Evolutionary conservation across 1,284 basidiomycete species (phyloP).

Genomic region (Porogramme epimiltina): DNA sequence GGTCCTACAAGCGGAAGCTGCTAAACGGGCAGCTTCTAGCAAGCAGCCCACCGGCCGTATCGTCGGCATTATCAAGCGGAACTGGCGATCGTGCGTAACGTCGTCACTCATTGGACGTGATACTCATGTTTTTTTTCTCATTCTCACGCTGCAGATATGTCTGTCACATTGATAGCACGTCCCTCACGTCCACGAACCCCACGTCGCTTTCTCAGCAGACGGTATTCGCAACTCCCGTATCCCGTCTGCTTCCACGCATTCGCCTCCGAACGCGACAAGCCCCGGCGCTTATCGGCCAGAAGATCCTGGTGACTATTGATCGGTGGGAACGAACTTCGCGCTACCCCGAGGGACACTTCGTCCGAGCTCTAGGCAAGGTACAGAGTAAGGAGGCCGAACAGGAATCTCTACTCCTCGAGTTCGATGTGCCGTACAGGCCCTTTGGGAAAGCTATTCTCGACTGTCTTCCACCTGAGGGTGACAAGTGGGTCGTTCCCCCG

Average conservation of each 20-base stretch:
- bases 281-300: constrained; percentile 85
- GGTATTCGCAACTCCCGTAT: constrained; percentile 94
- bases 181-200: constrained; percentile 77
- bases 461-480: constrained; percentile 90
- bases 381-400: constrained; percentile 97
- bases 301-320: constrained; percentile 96
- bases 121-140: constrained; percentile 7
- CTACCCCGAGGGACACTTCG: constrained; percentile 98
- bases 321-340: constrained; percentile 86
- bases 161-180: constrained; percentile 92
- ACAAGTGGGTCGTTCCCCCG: constrained; percentile 90
- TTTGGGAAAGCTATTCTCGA: constrained; percentile 94
- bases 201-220: constrained; percentile 89
- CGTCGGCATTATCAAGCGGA: constrained; percentile 92
- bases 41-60: constrained; percentile 91
- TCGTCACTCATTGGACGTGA: not conserved
- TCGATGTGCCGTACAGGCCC: constrained; percentile 94
- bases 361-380: constrained; percentile 87
- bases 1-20: constrained; percentile 41
- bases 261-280: constrained; percentile 95
- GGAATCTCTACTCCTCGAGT: constrained; percentile 93
- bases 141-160: constrained; percentile 68
- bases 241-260: constrained; percentile 91
- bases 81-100: constrained; percentile 84
- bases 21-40: constrained; percentile 46